Percentiles rank a stretch among this genome's conserved stretches.
Conservation (phyloP, 2,329 filamentous ascomycete species). For the Colletotrichum neosansevieriae region DNA sequence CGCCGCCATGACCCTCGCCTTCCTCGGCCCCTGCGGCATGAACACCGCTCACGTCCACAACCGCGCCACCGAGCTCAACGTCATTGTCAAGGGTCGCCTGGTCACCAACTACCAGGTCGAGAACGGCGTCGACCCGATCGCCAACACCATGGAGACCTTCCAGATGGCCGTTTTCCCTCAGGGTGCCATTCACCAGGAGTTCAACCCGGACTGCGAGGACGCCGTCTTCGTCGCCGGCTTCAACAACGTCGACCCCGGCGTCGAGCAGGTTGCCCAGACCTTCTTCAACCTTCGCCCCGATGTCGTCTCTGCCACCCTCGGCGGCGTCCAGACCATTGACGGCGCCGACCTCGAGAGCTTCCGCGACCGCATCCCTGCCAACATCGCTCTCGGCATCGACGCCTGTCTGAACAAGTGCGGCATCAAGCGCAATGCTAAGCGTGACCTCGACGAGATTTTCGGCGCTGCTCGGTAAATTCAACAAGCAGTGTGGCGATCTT, state of each 20-base stretch:
- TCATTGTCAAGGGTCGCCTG: slow-evolving; percentile 58
- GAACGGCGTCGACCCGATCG: slow-evolving; percentile 54
- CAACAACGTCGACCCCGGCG: slow-evolving; percentile 58
- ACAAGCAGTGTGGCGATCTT: too few relatives aligned
- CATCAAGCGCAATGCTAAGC: slow-evolving; percentile 52
- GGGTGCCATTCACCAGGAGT: slow-evolving; percentile 63
- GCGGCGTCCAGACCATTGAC: slow-evolving; percentile 51
- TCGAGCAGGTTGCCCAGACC: slow-evolving; percentile 59
- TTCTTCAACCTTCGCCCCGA: slow-evolving; percentile 58
- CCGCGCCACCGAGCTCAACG: slow-evolving; percentile 61
- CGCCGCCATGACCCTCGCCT: slow-evolving; percentile 60
- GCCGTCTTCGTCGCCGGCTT: slow-evolving; percentile 63
- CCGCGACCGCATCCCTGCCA: slow-evolving; percentile 56
- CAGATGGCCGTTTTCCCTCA: slow-evolving; percentile 63
- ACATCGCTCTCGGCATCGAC: slow-evolving; percentile 64
- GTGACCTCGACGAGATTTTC: slow-evolving; percentile 44
- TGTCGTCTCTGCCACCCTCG: slow-evolving; percentile 55
- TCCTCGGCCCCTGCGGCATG: slow-evolving; percentile 62
- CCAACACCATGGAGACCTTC: slow-evolving; percentile 50
- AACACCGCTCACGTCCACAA: slow-evolving; percentile 64
- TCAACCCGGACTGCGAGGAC: slow-evolving; percentile 62
- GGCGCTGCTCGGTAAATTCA: not conserved
- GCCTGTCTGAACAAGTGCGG: slow-evolving; percentile 62
- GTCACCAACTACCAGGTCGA: slow-evolving; percentile 59
- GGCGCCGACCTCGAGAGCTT: slow-evolving; percentile 57